Conservation (phyloP, 179 eudicot species). For the Silene noctiflora region DNA sequence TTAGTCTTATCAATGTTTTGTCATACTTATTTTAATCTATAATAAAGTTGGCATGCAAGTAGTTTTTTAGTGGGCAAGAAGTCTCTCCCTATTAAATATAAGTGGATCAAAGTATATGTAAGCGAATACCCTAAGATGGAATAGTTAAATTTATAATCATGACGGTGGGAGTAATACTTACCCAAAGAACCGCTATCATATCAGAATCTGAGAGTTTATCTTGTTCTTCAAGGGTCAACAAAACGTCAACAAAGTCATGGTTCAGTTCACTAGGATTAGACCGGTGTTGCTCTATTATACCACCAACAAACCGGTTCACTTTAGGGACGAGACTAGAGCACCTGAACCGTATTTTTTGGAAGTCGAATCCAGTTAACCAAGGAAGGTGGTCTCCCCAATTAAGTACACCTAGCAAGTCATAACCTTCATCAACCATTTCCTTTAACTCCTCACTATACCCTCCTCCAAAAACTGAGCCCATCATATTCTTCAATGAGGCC, state of each 20-base stretch:
- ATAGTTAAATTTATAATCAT: too few relatives aligned
- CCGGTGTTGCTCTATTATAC: constrained; percentile 59
- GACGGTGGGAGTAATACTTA: constrained; percentile 26
- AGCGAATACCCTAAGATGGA: too few relatives aligned
- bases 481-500: constrained; percentile 82
- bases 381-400: constrained; percentile 89
- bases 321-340: constrained; percentile 68
- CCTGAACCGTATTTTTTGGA: constrained; percentile 59
- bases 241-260: constrained; percentile 72
- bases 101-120: too few relatives aligned
- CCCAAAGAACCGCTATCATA: constrained; percentile 94
- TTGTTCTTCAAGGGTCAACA: constrained; percentile 55
- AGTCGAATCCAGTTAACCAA: constrained; percentile 59
- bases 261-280: constrained; percentile 19
- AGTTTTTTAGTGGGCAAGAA: too few relatives aligned
- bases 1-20: background rate
- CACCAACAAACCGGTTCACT: constrained; percentile 66
- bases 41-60: too few relatives aligned
- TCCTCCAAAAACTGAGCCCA: constrained; percentile 68
- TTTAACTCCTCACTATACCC: constrained; percentile 36
- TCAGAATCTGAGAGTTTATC: constrained; percentile 65
- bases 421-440: constrained; percentile 73
- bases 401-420: constrained; percentile 62
- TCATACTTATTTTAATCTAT: too few relatives aligned
- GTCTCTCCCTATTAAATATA: background rate